Percentiles rank a stretch among this genome's conserved stretches.
phyloP scores from a whole-genome alignment of 768 basidiomycete genomes.

The Mycena sanguinolenta region DNA sequence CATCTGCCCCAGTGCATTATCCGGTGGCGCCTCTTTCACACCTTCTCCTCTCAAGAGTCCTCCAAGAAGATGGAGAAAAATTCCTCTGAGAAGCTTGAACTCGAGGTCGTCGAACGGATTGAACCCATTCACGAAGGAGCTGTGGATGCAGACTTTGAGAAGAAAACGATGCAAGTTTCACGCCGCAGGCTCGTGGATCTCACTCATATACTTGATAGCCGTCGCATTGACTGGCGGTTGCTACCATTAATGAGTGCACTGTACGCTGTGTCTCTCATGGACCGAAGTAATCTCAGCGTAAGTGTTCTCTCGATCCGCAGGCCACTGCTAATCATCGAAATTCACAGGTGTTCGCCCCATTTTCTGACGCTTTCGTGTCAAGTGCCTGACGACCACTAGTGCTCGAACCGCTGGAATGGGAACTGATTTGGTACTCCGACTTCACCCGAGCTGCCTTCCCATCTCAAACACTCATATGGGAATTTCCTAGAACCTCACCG shows the following conservation, averaged over 20 bases:
- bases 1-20: background rate
- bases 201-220: conserved; percentile 15
- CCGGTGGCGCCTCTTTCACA: background rate
- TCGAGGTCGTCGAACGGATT: background rate
- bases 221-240: conserved; percentile 19
- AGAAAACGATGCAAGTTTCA: conserved; percentile 15
- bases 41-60: background rate
- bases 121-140: background rate
- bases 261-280: conserved; percentile 18
- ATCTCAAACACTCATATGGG: background rate
- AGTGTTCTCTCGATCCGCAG: background rate
- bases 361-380: conserved; percentile 16
- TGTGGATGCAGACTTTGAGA: conserved; percentile 6
- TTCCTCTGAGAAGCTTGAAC: background rate
- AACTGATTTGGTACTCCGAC: conserved; percentile 16
- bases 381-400: conserved; percentile 17
- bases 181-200: background rate
- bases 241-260: conserved; percentile 20
- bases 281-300: conserved; percentile 17
- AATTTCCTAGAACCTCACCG: conserved; percentile 2
- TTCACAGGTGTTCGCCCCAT: conserved; percentile 6
- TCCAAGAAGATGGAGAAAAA: conserved; percentile 2
- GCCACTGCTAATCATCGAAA: background rate
- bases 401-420: conserved; percentile 29
- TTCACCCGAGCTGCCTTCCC: background rate